phyloP scores from a whole-genome alignment of 768 basidiomycete species.

The Calvatia gigantea region DNA sequence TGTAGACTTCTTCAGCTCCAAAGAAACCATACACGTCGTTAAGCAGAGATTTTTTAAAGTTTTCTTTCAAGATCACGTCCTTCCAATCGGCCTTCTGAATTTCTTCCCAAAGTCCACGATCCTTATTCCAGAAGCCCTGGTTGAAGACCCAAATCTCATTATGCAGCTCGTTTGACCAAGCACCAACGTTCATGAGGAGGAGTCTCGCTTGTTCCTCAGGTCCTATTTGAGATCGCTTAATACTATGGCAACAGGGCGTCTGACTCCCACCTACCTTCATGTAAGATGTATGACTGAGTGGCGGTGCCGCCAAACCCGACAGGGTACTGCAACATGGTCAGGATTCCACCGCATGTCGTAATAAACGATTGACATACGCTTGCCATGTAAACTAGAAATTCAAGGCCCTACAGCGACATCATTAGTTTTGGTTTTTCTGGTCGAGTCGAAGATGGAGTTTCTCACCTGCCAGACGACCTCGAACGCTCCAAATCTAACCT shows the following conservation, averaged over 20 bases:
- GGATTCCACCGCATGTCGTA: not conserved
- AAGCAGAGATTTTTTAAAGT: constrained; percentile 63
- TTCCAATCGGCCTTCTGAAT: constrained; percentile 69
- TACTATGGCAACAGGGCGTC: not conserved
- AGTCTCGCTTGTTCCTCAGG: constrained; percentile 46
- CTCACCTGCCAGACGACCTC: constrained; percentile 57
- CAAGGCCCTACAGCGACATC: constrained; percentile 34
- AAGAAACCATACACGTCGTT: constrained; percentile 83
- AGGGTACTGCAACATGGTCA: constrained; percentile 25
- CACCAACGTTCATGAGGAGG: constrained; percentile 50
- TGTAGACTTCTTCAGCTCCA: constrained; percentile 68
- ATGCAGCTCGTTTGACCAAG: constrained; percentile 51
- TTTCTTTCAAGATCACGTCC: constrained; percentile 67
- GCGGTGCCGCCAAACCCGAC: constrained; percentile 21
- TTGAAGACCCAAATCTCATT: constrained; percentile 79
- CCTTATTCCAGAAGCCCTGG: constrained; percentile 65
- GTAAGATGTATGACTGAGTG: constrained; percentile 48
- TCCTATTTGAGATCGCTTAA: constrained; percentile 19
- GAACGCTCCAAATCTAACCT: constrained; percentile 52
- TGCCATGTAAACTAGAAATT: constrained; percentile 52
- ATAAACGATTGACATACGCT: constrained; percentile 34
- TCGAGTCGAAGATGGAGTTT: not conserved
- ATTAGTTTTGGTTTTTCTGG: not conserved
- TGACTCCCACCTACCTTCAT: constrained; percentile 41
- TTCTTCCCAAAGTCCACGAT: constrained; percentile 54